Conservation (phyloP, 1,139 yeast genomes). For the Suhomyces bribrorum region DNA sequence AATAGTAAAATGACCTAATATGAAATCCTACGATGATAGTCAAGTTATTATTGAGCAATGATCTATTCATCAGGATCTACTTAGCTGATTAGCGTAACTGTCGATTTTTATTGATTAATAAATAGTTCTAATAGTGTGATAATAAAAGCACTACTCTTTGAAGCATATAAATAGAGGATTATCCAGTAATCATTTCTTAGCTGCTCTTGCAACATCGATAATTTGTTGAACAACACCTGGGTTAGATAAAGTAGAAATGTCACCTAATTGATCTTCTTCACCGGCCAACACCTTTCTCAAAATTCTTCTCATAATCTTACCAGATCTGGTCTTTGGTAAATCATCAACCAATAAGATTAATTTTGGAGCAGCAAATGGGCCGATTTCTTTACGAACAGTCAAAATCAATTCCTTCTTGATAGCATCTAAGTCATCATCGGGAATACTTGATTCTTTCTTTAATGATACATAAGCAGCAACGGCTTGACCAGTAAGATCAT, state of each 20-base stretch:
- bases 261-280: slow-evolving; percentile 78
- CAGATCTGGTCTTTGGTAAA: slow-evolving; percentile 81
- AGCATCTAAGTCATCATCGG: slow-evolving; percentile 49
- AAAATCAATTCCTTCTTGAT: slow-evolving; percentile 68
- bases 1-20: too few relatives aligned
- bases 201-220: slow-evolving; percentile 56
- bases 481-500: slow-evolving; percentile 80
- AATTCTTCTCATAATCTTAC: slow-evolving; percentile 83
- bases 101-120: too few relatives aligned
- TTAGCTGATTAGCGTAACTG: too few relatives aligned
- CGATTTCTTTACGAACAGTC: slow-evolving; percentile 77
- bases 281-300: slow-evolving; percentile 76
- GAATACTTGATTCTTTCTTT: slow-evolving; percentile 42
- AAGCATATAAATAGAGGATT: slow-evolving; percentile 7
- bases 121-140: neutral
- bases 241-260: slow-evolving; percentile 73
- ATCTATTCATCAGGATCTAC: too few relatives aligned
- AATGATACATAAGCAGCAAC: slow-evolving; percentile 79
- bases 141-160: neutral
- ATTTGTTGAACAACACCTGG: slow-evolving; percentile 69
- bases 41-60: too few relatives aligned
- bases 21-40: too few relatives aligned
- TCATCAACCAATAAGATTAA: slow-evolving; percentile 70
- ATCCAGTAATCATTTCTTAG: slow-evolving; percentile 9
- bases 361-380: slow-evolving; percentile 85